These are phyloP conservation scores for Ustilago sp. DNA, from an alignment of 1,284 basidiomycete genomes.

Conservation along the genomic window DNA sequence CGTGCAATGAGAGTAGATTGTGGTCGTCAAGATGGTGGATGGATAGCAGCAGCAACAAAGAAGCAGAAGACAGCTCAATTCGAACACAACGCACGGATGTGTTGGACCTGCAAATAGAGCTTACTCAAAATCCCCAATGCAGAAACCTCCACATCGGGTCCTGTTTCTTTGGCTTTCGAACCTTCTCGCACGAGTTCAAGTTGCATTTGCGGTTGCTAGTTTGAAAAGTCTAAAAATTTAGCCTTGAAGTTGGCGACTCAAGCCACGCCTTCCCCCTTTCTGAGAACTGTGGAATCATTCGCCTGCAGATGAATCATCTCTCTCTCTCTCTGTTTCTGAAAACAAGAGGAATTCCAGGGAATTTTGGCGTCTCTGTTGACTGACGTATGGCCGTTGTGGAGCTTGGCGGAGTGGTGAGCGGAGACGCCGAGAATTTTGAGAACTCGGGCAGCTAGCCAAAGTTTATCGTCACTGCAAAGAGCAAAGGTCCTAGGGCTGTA, in stretches of 20 bases:
- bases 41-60: neutral
- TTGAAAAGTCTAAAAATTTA: neutral
- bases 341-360: neutral
- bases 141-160: conserved; percentile 3
- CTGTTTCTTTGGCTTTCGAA: neutral
- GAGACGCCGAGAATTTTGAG: conserved; percentile 18
- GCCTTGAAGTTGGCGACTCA: neutral
- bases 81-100: conserved; percentile 22
- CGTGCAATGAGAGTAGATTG: conserved; percentile 5
- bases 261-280: neutral
- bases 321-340: neutral
- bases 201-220: neutral
- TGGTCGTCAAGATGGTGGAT: neutral
- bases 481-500: neutral
- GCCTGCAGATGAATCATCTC: conserved; percentile 8
- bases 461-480: neutral
- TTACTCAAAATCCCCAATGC: neutral
- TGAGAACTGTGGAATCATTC: neutral
- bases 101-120: conserved; percentile 1
- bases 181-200: neutral
- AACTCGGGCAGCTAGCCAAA: neutral
- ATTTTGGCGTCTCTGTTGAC: conserved; percentile 10
- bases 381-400: conserved; percentile 12
- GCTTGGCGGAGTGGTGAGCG: conserved; percentile 5
- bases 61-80: neutral